Percentiles rank a stretch among this genome's conserved stretches.
Conservation (phyloP, 2,329 filamentous ascomycete genomes). For the Rhinocladiella mackenziei region DNA sequence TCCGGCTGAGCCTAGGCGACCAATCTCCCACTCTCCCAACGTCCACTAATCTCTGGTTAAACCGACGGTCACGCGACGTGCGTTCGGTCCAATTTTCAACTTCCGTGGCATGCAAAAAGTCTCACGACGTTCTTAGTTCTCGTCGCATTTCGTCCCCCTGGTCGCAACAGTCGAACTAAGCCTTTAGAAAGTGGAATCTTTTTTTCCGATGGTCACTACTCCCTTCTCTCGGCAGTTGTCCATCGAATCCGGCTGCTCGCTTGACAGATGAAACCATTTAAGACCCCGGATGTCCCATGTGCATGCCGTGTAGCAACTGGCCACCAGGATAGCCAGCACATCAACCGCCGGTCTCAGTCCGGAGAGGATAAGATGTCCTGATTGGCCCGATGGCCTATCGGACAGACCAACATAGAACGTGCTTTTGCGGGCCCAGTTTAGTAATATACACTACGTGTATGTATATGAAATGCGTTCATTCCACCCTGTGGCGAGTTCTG, state of each 20-base stretch:
- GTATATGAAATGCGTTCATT: background rate
- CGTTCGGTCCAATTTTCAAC: conserved; percentile 6
- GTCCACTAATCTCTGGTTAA: too few relatives aligned
- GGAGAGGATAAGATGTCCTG: too few relatives aligned
- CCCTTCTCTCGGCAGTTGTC: too few relatives aligned
- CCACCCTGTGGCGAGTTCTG: background rate
- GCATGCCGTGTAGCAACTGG: background rate
- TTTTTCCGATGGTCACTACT: too few relatives aligned
- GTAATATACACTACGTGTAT: conserved; percentile 4
- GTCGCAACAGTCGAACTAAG: too few relatives aligned
- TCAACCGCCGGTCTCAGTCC: background rate
- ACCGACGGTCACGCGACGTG: conserved; percentile 5
- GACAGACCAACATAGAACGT: background rate
- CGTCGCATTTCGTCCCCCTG: too few relatives aligned
- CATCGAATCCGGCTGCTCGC: too few relatives aligned
- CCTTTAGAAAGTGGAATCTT: too few relatives aligned
- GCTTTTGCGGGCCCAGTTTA: background rate
- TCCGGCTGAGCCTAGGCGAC: conserved; percentile 13
- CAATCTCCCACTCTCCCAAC: conserved; percentile 4
- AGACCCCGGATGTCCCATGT: too few relatives aligned
- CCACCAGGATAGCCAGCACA: background rate
- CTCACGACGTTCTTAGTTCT: too few relatives aligned
- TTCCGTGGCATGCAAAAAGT: too few relatives aligned
- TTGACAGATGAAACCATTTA: too few relatives aligned
- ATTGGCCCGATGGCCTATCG: background rate